Conservation (phyloP, 169 alveolate genomes). For the Eimeria acervulina region DNA sequence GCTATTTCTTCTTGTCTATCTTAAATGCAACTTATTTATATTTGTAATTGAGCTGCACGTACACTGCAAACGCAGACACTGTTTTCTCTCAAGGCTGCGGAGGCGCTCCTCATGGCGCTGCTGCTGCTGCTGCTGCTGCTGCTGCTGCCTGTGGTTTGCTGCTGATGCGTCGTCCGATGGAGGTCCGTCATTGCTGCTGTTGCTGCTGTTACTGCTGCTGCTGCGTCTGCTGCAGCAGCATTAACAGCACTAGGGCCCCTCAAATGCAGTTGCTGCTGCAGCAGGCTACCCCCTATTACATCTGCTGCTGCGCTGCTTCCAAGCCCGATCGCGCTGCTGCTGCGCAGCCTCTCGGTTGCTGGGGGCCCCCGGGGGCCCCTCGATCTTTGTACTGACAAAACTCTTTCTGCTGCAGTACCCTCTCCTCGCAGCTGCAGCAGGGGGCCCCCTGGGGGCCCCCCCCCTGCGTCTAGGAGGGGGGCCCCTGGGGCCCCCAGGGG, state of each 20-base stretch:
- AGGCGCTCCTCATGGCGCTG: neutral
- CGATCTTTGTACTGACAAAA: neutral
- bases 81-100: neutral
- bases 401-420: slow-evolving; percentile 6
- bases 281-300: neutral
- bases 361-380: slow-evolving; percentile 38
- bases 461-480: too few relatives aligned
- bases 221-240: too few relatives aligned
- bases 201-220: too few relatives aligned
- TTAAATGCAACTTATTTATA: too few relatives aligned
- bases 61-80: slow-evolving; percentile 52
- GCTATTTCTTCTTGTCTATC: too few relatives aligned
- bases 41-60: slow-evolving; percentile 2
- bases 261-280: slow-evolving; percentile 36
- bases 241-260: neutral
- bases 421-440: neutral
- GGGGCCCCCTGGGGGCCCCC: too few relatives aligned
- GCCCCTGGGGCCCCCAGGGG: too few relatives aligned
- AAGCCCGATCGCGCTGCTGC: slow-evolving; percentile 9
- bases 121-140: slow-evolving; percentile 22
- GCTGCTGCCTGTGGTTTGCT: too few relatives aligned
- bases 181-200: neutral
- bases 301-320: neutral
- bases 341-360: slow-evolving; percentile 10
- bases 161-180: neutral